Evolutionary conservation across 305 asterid species (phyloP), one percentile per base, ranked within the genome.

Genomic region (Solanum aculeatissimum): DNA sequence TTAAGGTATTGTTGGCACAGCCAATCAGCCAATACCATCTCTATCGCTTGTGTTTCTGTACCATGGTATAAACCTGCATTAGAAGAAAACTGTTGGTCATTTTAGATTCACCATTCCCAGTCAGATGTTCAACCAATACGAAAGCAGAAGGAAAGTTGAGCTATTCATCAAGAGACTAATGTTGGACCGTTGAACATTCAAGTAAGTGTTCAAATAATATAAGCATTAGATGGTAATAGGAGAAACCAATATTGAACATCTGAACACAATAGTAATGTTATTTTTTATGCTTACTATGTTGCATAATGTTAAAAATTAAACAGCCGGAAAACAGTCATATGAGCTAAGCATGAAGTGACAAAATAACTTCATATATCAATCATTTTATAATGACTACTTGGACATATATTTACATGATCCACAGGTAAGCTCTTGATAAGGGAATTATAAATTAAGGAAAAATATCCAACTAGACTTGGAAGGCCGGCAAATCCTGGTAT

Each of bases 21-120:
- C 83, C 51, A 74, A 43, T 66, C 45, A 35, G 47, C 25, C 75
- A 70, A 23, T n/a, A 74, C 75, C 27, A 55, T 72, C 69, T 74
- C 80, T 68, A 57, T 54, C 80, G 87, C 92, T 93, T 95, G 93
- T 94, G 90, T 83, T 91, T 91, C 92, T 95, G 93, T 69, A 92
- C 78, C 98, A 95, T 93, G 86, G 86, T 88, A 86, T 89, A 94
- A 43, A 92, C 99, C 99, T 97, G 92, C 88, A 90, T 78, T 71
- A 85, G 78, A 42, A 66, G 29, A 77, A 49, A 77, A 77, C 23
- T 51, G 27, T 51, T 47, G 10, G 47, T 75, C 45, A 18, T 51
- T 27, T 29, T 77, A 9, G 29, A 58, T 77, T 84, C 57, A 83
- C 77, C 88, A 69, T 55, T 45, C 21, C 32, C 25, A 58, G 62